phyloP scores from a whole-genome alignment of 306 rosid genomes.

The Vigna unguiculata region DNA sequence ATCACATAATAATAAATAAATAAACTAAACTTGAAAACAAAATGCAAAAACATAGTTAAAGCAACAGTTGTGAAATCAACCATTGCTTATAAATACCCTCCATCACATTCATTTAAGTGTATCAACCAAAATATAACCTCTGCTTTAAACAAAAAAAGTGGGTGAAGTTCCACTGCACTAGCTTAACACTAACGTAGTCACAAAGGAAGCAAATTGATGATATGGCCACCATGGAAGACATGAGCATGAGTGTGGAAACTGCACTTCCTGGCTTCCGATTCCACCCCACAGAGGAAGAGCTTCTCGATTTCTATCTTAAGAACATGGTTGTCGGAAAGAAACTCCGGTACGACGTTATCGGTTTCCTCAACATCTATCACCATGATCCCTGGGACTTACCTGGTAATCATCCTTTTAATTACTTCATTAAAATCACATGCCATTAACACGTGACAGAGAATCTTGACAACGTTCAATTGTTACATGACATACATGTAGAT shows the following conservation, averaged over 20 bases:
- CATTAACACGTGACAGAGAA: background rate
- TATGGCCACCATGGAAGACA: slow-evolving; percentile 51
- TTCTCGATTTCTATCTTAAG: slow-evolving; percentile 86
- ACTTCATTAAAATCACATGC: background rate
- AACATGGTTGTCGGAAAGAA: slow-evolving; percentile 70
- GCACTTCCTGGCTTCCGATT: slow-evolving; percentile 91
- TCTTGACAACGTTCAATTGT: background rate
- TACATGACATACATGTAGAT: slow-evolving; percentile 45
- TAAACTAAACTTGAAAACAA: no score
- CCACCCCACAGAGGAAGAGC: slow-evolving; percentile 97
- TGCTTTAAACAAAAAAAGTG: background rate
- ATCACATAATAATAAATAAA: no score
- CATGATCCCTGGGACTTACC: slow-evolving; percentile 93
- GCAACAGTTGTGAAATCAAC: background rate
- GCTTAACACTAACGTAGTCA: background rate
- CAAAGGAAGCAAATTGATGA: slow-evolving; percentile 22
- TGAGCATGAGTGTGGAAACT: slow-evolving; percentile 49
- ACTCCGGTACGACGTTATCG: slow-evolving; percentile 72
- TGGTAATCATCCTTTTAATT: slow-evolving; percentile 49
- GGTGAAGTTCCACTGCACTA: slow-evolving; percentile 9
- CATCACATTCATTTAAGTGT: slow-evolving; percentile 5
- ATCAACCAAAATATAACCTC: background rate
- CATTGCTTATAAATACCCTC: slow-evolving; percentile 47
- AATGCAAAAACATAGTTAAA: no score
- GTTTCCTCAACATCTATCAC: slow-evolving; percentile 79